Base-by-base conservation (phyloP, 805 yeast species). In the Teunomyces panamensis region DNA sequence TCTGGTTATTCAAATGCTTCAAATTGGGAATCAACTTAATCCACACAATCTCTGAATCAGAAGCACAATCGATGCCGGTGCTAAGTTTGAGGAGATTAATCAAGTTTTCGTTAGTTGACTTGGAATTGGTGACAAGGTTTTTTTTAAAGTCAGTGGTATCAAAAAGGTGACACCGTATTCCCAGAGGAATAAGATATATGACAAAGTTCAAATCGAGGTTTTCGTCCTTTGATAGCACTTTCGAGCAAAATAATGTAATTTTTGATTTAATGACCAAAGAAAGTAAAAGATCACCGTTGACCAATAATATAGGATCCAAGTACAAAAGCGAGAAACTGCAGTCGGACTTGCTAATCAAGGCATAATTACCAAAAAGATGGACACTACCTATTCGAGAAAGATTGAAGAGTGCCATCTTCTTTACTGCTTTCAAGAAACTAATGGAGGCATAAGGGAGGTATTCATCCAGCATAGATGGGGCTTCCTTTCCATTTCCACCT, bases 1-100 rank as follows among this genome's bases (percentile, higher is more conserved):
- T 81, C 53, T 81, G 76, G 17, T 85, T 87, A 61, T 84, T 85
- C 52, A 85, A 69, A 59, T 85, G 90, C 49, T 77, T 78, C 43
- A 85, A 60, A 53, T 85, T 81, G 2, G 94, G 94, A 3, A 84
- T 74, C 10, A 87, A 63, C 58, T 79, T 84, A 11, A 87, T 74
- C 94, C 92, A 87, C 35, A 69, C 63, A 13, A 73, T 54, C 26
- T 61, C 56, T 2, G 56, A 51, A 1, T 35, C 36, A 1, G 58
- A 43, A n/a, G 48, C 35, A 35, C 56, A 47, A 41, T 67, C 69
- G 2, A 62, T 37, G 1, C 75, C 75, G 0, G 73, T 71, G 45
- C 72, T 65, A 11, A 68, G 50, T 42, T 64, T 63, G 16, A 73
- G 53, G 9, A 73, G 56, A 28, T 64, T 55, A n/a, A 68, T 47